Evolutionary conservation across 2,329 filamentous ascomycete genomes (phyloP).

Genomic region (Pyricularia grisea): DNA sequence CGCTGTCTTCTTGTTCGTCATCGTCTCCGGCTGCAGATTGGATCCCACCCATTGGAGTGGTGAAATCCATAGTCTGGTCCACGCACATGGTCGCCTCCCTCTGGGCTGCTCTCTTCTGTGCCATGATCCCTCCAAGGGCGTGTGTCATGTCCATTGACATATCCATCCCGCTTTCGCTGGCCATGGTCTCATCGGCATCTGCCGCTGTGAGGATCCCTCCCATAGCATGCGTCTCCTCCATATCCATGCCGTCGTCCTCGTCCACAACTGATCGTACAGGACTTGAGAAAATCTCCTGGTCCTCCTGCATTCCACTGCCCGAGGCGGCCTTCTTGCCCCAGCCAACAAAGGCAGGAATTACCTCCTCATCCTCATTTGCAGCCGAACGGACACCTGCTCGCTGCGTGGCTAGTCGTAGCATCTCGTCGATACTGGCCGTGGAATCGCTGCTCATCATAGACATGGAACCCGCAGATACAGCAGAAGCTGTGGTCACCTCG

Average conservation of each 20-base stretch:
- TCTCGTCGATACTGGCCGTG: constrained; percentile 67
- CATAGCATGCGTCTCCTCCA: constrained; percentile 47
- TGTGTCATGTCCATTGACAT: constrained; percentile 42
- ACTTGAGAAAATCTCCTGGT: background rate
- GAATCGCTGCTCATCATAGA: constrained; percentile 49
- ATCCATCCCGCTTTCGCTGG: constrained; percentile 39
- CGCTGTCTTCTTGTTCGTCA: constrained; percentile 23
- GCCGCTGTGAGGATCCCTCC: constrained; percentile 30
- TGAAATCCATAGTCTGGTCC: constrained; percentile 79
- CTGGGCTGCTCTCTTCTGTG: background rate
- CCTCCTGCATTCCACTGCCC: constrained; percentile 18
- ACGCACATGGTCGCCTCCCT: constrained; percentile 1
- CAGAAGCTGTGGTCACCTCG: constrained; percentile 61
- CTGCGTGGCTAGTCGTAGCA: constrained; percentile 63
- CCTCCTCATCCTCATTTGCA: constrained; percentile 53
- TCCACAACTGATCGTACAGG: constrained; percentile 15
- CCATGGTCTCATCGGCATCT: constrained; percentile 39
- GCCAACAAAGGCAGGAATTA: constrained; percentile 65
- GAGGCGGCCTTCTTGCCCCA: constrained; percentile 51
- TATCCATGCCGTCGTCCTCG: constrained; percentile 23
- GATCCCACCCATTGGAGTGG: constrained; percentile 68
- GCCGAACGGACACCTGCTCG: constrained; percentile 46
- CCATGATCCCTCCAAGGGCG: constrained; percentile 33
- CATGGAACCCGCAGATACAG: constrained; percentile 49
- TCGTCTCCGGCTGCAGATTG: constrained; percentile 20